These are phyloP conservation scores for Verticillium zaregamsianum DNA, from an alignment of 2,329 filamentous ascomycete species.

Conservation along the genomic window DNA sequence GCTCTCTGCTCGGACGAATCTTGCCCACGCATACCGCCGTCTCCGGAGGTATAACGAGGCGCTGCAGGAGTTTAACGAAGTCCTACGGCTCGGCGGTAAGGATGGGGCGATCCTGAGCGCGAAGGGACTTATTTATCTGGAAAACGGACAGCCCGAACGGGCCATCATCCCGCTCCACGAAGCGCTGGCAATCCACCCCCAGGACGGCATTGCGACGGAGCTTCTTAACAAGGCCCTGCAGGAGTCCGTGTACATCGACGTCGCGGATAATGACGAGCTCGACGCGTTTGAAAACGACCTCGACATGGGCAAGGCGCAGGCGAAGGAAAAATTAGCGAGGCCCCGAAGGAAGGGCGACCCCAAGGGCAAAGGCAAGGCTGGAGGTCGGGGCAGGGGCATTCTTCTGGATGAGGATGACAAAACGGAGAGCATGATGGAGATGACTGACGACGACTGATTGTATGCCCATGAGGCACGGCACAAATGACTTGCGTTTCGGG, in stretches of 20 bases:
- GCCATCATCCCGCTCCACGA: slow-evolving; percentile 82
- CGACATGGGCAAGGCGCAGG: slow-evolving; percentile 39
- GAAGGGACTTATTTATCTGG: slow-evolving; percentile 80
- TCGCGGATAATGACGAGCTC: slow-evolving; percentile 42
- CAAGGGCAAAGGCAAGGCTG: slow-evolving; percentile 43
- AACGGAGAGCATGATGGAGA: slow-evolving; percentile 49
- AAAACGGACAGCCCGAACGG: slow-evolving; percentile 68
- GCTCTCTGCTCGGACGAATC: slow-evolving; percentile 79
- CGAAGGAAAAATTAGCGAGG: slow-evolving; percentile 31
- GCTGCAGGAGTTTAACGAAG: slow-evolving; percentile 79
- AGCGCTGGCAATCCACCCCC: slow-evolving; percentile 71
- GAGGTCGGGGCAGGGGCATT: slow-evolving; percentile 23
- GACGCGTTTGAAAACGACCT: slow-evolving; percentile 50
- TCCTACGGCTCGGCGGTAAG: slow-evolving; percentile 76
- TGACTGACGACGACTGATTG: slow-evolving; percentile 48
- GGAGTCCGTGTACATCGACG: slow-evolving; percentile 48
- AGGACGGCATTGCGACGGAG: slow-evolving; percentile 79
- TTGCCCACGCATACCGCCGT: slow-evolving; percentile 82
- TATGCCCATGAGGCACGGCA: neutral
- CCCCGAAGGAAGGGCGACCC: slow-evolving; percentile 21
- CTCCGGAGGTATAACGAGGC: slow-evolving; percentile 66
- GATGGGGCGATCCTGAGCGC: slow-evolving; percentile 75
- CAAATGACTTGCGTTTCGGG: slow-evolving; percentile 3
- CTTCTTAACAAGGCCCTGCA: slow-evolving; percentile 68
- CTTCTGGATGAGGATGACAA: slow-evolving; percentile 30